Conservation (phyloP, 2,329 filamentous ascomycete genomes). For the Monilinia aucupariae region DNA sequence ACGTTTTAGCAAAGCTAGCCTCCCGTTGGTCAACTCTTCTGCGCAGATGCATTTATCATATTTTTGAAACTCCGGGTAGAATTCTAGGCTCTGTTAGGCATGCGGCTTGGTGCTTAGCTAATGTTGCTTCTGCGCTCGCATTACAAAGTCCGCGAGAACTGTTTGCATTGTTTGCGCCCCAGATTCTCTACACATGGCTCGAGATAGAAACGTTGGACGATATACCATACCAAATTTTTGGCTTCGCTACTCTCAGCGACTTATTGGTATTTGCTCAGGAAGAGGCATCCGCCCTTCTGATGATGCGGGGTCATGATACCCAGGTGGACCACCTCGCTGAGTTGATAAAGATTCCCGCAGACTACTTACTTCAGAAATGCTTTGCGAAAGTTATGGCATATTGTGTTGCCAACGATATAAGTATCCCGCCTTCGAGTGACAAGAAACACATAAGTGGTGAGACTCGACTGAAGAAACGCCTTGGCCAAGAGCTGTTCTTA, state of each 20-base stretch:
- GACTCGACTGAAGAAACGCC: slow-evolving; percentile 57
- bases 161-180: slow-evolving; percentile 79
- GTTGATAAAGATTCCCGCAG: slow-evolving; percentile 48
- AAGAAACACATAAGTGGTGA: slow-evolving; percentile 53
- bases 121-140: slow-evolving; percentile 59
- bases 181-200: slow-evolving; percentile 88
- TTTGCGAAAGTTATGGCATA: slow-evolving; percentile 82
- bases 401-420: slow-evolving; percentile 70
- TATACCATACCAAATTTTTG: slow-evolving; percentile 83
- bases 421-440: slow-evolving; percentile 36
- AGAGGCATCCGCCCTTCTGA: slow-evolving; percentile 72
- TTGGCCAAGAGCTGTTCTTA: slow-evolving; percentile 63
- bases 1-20: slow-evolving; percentile 70
- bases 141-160: slow-evolving; percentile 64
- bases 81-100: slow-evolving; percentile 61
- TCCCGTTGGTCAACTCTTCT: slow-evolving; percentile 81
- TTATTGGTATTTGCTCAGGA: slow-evolving; percentile 66
- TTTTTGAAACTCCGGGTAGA: slow-evolving; percentile 82
- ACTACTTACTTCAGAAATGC: slow-evolving; percentile 56
- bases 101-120: slow-evolving; percentile 64
- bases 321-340: slow-evolving; percentile 56
- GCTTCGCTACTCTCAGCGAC: slow-evolving; percentile 62
- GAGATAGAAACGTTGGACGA: slow-evolving; percentile 58
- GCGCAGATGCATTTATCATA: slow-evolving; percentile 82
- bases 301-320: slow-evolving; percentile 71